Evolutionary conservation across 202 grass and related monocot species (phyloP).

Genomic region (Sporobolus alterniflorus): DNA sequence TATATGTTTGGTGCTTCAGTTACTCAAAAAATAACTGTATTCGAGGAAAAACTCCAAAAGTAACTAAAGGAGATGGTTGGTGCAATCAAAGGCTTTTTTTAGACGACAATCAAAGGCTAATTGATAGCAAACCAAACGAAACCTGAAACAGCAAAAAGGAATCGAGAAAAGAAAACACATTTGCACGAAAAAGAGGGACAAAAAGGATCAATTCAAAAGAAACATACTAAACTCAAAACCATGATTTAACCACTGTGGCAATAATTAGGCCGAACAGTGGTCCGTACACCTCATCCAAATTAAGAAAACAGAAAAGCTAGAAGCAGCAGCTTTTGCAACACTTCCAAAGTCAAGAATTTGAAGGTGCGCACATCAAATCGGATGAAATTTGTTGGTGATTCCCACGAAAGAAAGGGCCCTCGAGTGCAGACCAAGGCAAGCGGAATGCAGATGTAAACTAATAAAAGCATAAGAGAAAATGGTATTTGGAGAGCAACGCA

Average conservation of each 20-base stretch:
- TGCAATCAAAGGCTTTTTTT: slow-evolving; percentile 28
- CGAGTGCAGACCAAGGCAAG: not conserved
- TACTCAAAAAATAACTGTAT: too few relatives aligned
- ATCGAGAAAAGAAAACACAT: slow-evolving; percentile 2
- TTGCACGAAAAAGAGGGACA: slow-evolving; percentile 2
- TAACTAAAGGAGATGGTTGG: slow-evolving; percentile 1
- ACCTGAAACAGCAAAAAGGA: slow-evolving; percentile 20
- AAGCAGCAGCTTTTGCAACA: slow-evolving; percentile 40
- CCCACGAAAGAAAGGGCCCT: not conserved
- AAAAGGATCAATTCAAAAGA: slow-evolving; percentile 30
- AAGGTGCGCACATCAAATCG: slow-evolving; percentile 36
- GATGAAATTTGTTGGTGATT: slow-evolving; percentile 19
- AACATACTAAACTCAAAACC: not conserved
- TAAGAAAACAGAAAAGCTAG: slow-evolving; percentile 54
- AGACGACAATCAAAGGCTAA: not conserved
- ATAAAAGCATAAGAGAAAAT: not conserved
- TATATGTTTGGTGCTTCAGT: slow-evolving; percentile 13
- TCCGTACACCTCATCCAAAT: slow-evolving; percentile 51
- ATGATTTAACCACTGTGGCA: slow-evolving; percentile 24
- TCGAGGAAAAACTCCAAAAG: slow-evolving; percentile 14
- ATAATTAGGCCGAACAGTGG: slow-evolving; percentile 29
- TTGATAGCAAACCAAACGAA: slow-evolving; percentile 14
- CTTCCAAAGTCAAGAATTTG: slow-evolving; percentile 32
- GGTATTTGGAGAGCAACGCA: not conserved
- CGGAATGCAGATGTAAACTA: not conserved